Conservation (phyloP, 441 rosid species). For the Macaranga tanarius region DNA sequence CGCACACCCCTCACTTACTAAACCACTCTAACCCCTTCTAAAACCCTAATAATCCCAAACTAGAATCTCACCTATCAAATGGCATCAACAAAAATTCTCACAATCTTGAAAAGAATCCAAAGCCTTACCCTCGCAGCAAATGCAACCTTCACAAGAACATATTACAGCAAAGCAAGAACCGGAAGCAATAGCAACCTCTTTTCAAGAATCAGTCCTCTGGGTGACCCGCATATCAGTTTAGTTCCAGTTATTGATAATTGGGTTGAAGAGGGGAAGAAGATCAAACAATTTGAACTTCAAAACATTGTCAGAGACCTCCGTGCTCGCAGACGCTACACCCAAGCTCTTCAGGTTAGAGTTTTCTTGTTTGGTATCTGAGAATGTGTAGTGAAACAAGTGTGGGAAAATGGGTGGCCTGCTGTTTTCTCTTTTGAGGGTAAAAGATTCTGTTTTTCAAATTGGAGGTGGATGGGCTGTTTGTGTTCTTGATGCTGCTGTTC, state of each 20-base stretch:
- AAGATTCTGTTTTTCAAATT: not conserved
- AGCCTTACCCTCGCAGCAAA: slow-evolving; percentile 11
- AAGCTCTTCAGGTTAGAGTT: slow-evolving; percentile 45
- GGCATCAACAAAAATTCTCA: slow-evolving; percentile 17
- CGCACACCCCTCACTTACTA: no score
- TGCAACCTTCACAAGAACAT: slow-evolving; percentile 17
- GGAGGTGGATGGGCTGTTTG: not conserved
- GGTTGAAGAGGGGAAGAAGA: slow-evolving; percentile 35
- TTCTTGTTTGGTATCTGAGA: not conserved
- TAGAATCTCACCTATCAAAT: not conserved
- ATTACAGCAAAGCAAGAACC: not conserved
- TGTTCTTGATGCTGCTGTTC: not conserved
- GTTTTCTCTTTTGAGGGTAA: not conserved
- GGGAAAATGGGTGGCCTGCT: not conserved
- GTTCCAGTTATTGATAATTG: slow-evolving; percentile 47
- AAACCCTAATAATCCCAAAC: slow-evolving; percentile 1
- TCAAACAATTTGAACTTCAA: slow-evolving; percentile 25
- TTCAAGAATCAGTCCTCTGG: slow-evolving; percentile 41
- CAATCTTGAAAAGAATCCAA: slow-evolving; percentile 17
- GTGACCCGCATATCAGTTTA: slow-evolving; percentile 38
- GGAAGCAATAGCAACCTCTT: slow-evolving; percentile 29
- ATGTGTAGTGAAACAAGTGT: not conserved
- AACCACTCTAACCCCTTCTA: not conserved
- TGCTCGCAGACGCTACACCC: slow-evolving; percentile 31
- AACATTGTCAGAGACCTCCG: slow-evolving; percentile 38